A percentile compares a stretch with the other conserved stretches of the same genome.
Evolutionary conservation across 139 green algal species (phyloP).

Genomic region (Pseudopediastrum boryanum): DNA sequence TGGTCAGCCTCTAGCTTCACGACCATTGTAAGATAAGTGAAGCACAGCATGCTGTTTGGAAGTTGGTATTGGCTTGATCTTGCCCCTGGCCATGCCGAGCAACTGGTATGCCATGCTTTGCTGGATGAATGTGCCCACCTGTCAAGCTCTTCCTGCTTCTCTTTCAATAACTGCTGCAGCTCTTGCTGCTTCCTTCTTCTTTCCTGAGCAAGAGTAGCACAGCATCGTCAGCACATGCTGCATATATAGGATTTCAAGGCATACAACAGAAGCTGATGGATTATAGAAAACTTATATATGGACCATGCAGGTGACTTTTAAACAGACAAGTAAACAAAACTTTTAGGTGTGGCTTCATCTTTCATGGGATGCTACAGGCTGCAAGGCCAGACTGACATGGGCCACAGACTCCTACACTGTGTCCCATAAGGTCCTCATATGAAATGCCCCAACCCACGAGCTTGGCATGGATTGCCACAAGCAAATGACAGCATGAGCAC

Average conservation of each 20-base stretch:
- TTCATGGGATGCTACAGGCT: too few relatives aligned
- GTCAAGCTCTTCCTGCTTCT: conserved; percentile 72
- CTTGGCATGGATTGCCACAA: background rate
- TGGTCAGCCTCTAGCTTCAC: too few relatives aligned
- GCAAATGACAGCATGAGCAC: background rate
- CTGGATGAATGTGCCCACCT: conserved; percentile 34
- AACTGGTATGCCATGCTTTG: background rate
- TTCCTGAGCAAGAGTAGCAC: conserved; percentile 39
- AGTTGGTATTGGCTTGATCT: too few relatives aligned
- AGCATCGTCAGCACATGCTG: background rate
- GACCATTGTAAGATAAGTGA: too few relatives aligned
- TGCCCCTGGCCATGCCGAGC: too few relatives aligned
- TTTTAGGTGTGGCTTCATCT: background rate
- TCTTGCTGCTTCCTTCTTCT: conserved; percentile 55
- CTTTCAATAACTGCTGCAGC: conserved; percentile 50
- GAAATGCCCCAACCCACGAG: background rate
- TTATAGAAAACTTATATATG: too few relatives aligned
- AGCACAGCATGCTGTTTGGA: too few relatives aligned
- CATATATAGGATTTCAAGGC: too few relatives aligned
- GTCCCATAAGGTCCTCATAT: too few relatives aligned
- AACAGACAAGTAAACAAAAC: background rate
- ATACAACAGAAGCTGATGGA: too few relatives aligned
- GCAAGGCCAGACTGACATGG: too few relatives aligned
- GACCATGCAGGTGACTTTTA: background rate
- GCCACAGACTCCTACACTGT: too few relatives aligned